Evolutionary conservation across 768 basidiomycete genomes (phyloP), one percentile per base, ranked within the genome.

Genomic region (Lyophyllum decastes): DNA sequence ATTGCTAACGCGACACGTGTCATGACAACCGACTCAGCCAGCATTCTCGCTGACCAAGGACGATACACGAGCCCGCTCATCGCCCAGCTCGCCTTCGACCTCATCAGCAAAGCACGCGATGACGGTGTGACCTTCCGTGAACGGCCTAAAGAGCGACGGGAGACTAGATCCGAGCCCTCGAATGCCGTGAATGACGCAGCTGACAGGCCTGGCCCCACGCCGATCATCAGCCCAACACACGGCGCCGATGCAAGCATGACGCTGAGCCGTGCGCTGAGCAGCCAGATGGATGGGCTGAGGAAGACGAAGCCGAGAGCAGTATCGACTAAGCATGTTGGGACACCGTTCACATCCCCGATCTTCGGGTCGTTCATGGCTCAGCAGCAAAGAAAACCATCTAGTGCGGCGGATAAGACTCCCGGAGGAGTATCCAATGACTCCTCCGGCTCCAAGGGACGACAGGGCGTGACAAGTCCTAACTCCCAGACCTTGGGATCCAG

Each of bases 1-100:
- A 92, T 94, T 54, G 82, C 83, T 17, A 87, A 93, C 54, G 91
- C 92, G 1, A 94, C 89, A 1, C 84, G 92, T 2, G 88, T 94
- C n/a, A 93, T 94, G 91, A 89, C 89, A 0, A 79, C 84, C 2
- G 90, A 90, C 63, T 82, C 92, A 0, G 76, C 81, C 12, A 91
- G 90, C 61, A 83, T 94, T 55, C 80, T 94, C 10, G 80, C 82
- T 0, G 88, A 93, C 68, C 81, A 85, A 56, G 90, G 89, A 0
- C 75, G 70, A 3, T 90, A 89, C 10, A 85, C 87, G 0, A 77
- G 82, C 8, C 74, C 79, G 0, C 73, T 89, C n/a, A 77, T 94
- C 35, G 79, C 82, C 1, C 70, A 71, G 25, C 77, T 92, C 2
- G 92, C 92, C 0, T 75, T 89, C 55, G 81, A 84, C 40, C 81